These are phyloP conservation scores for Termitomyces sp. DNA, from an alignment of 768 basidiomycete genomes.

Conservation along the genomic window DNA sequence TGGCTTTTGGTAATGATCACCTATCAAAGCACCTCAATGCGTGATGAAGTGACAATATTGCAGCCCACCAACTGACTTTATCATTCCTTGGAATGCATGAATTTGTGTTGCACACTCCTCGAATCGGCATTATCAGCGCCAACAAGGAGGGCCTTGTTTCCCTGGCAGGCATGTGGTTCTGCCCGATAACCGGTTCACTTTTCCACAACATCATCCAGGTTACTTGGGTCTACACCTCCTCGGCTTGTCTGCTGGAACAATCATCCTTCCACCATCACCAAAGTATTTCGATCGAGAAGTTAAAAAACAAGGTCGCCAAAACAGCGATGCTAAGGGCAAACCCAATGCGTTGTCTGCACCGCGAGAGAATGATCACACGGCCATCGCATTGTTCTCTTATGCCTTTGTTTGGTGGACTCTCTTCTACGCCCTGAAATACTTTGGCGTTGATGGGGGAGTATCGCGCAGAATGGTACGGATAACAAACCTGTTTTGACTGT, in stretches of 20 bases:
- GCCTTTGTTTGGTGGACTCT: slow-evolving; percentile 73
- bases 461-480: slow-evolving; percentile 41
- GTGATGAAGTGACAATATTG: background rate
- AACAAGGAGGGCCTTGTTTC: slow-evolving; percentile 95
- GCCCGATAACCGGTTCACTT: background rate
- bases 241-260: slow-evolving; percentile 76
- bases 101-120: slow-evolving; percentile 62
- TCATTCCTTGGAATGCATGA: slow-evolving; percentile 48
- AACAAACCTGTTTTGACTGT: background rate
- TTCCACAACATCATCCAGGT: slow-evolving; percentile 36
- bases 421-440: slow-evolving; percentile 33
- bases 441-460: slow-evolving; percentile 37
- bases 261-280: slow-evolving; percentile 75
- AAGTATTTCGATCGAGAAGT: slow-evolving; percentile 61
- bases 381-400: slow-evolving; percentile 73
- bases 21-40: background rate
- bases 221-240: slow-evolving; percentile 89
- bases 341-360: slow-evolving; percentile 22
- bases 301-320: slow-evolving; percentile 17
- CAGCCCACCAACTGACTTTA: slow-evolving; percentile 71
- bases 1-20: slow-evolving; percentile 44
- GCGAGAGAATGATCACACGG: slow-evolving; percentile 68
- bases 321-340: slow-evolving; percentile 8
- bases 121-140: slow-evolving; percentile 57
- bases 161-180: slow-evolving; percentile 47